phyloP scores from a whole-genome alignment of 2,329 filamentous ascomycete species.

The Thelonectria rubi region DNA sequence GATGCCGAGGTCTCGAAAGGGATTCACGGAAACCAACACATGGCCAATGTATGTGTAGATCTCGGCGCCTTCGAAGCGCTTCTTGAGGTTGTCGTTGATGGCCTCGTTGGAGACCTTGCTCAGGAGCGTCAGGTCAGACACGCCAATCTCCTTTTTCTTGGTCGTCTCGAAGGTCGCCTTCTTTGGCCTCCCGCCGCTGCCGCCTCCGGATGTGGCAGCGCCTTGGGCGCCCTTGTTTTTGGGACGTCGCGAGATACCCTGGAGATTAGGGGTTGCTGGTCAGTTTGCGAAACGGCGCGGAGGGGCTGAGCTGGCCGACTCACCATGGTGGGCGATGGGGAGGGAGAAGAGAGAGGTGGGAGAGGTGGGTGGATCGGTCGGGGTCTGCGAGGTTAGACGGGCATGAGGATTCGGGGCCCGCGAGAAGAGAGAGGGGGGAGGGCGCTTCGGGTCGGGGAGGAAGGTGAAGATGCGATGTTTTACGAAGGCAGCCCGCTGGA shows the following conservation, averaged over 20 bases:
- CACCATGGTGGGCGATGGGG: constrained; percentile 46
- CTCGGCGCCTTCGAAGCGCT: constrained; percentile 95
- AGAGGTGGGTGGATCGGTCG: constrained; percentile 29
- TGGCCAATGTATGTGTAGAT: constrained; percentile 99
- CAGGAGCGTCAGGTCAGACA: constrained; percentile 95
- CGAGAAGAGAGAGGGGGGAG: constrained; percentile 8
- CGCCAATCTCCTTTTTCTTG: constrained; percentile 99
- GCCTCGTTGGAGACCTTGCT: constrained; percentile 99
- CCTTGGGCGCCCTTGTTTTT: constrained; percentile 51
- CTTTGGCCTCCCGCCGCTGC: constrained; percentile 74
- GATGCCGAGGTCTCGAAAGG: constrained; percentile 96
- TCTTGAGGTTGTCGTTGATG: constrained; percentile 99
- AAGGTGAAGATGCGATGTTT: constrained; percentile 38
- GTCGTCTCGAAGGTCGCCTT: constrained; percentile 95
- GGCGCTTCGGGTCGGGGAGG: constrained; percentile 23
- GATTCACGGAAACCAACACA: constrained; percentile 98
- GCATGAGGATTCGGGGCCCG: constrained; percentile 39
- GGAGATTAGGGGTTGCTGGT: constrained; percentile 20
- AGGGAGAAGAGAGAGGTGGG: constrained; percentile 30
- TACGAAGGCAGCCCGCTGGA: constrained; percentile 29
- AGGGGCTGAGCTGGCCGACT: constrained; percentile 32
- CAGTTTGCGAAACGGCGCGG: constrained; percentile 28
- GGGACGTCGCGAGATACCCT: constrained; percentile 54
- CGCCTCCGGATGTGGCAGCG: constrained; percentile 51
- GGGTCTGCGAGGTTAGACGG: constrained; percentile 31